phyloP scores from a whole-genome alignment of 2,329 filamentous ascomycete genomes.

The Diplodia sapinea region DNA sequence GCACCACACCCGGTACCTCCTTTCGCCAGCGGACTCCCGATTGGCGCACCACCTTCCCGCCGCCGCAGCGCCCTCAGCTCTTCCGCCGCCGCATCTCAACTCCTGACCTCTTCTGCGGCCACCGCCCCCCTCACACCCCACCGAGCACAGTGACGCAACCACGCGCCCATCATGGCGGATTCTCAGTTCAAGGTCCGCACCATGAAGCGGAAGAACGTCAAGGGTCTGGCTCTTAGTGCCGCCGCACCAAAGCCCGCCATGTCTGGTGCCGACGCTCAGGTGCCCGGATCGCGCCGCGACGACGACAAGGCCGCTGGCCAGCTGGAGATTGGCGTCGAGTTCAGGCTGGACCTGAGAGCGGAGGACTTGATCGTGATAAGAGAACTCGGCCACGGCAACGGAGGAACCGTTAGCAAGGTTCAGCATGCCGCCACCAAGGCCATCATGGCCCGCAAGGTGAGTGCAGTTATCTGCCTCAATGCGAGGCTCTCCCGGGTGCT shows the following conservation, averaged over 20 bases:
- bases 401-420: slow-evolving; percentile 97
- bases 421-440: slow-evolving; percentile 93
- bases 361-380: slow-evolving; percentile 93
- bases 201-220: slow-evolving; percentile 99
- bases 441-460: slow-evolving; percentile 96
- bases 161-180: slow-evolving; percentile 49
- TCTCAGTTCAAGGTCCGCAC: slow-evolving; percentile 71
- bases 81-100: slow-evolving; percentile 9
- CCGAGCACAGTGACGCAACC: slow-evolving; percentile 27
- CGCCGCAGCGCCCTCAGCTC: slow-evolving; percentile 8
- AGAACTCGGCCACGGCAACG: slow-evolving; percentile 94
- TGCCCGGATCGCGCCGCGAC: slow-evolving; percentile 64
- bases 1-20: slow-evolving; percentile 29
- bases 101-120: slow-evolving; percentile 46
- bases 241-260: slow-evolving; percentile 75
- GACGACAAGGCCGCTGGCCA: slow-evolving; percentile 69
- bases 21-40: slow-evolving; percentile 28
- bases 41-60: slow-evolving; percentile 24
- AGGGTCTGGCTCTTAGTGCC: slow-evolving; percentile 86
- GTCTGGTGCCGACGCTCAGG: slow-evolving; percentile 72
- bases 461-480: slow-evolving; percentile 32
- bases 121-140: slow-evolving; percentile 5
- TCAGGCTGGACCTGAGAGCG: slow-evolving; percentile 87
- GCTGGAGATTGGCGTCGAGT: slow-evolving; percentile 96
- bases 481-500: slow-evolving; percentile 24